Percentiles rank a stretch among this genome's conserved stretches.
Conservation (phyloP, 2,329 filamentous ascomycete genomes). For the Alternaria infectoria region DNA sequence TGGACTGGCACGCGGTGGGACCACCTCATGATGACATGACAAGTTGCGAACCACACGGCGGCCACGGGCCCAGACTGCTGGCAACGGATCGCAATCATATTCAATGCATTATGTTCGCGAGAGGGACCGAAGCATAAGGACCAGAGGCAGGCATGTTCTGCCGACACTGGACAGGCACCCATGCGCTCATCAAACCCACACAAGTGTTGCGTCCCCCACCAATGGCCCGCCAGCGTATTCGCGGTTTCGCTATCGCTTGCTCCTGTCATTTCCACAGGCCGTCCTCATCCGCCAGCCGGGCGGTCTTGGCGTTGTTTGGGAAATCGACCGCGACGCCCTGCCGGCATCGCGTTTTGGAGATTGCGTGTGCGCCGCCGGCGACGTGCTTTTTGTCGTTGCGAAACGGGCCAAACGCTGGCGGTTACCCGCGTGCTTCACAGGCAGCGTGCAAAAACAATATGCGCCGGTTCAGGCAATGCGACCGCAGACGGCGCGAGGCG, state of each 20-base stretch:
- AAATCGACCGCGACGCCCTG: slow-evolving; percentile 30
- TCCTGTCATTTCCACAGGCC: slow-evolving; percentile 45
- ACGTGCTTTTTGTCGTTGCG: slow-evolving; percentile 30
- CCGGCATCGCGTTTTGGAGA: slow-evolving; percentile 31
- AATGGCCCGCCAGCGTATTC: slow-evolving; percentile 39
- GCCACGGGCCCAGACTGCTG: slow-evolving; percentile 21
- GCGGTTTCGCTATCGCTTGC: slow-evolving; percentile 33
- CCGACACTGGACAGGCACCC: slow-evolving; percentile 35
- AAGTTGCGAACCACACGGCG: slow-evolving; percentile 21
- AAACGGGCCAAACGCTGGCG: slow-evolving; percentile 45
- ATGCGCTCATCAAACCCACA: slow-evolving; percentile 47
- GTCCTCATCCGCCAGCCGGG: slow-evolving; percentile 28
- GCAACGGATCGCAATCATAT: slow-evolving; percentile 12
- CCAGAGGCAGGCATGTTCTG: slow-evolving; percentile 29
- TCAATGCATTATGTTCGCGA: slow-evolving; percentile 17
- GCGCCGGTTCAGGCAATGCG: slow-evolving; percentile 19
- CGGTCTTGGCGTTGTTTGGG: slow-evolving; percentile 44
- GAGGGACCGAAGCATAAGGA: slow-evolving; percentile 19
- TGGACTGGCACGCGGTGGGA: slow-evolving; percentile 27
- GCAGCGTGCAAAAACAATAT: slow-evolving; percentile 7
- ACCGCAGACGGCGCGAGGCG: slow-evolving; percentile 27
- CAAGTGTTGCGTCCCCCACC: slow-evolving; percentile 23
- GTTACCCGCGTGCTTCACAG: slow-evolving; percentile 43
- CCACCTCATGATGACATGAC: slow-evolving; percentile 21
- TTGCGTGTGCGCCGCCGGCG: slow-evolving; percentile 29